Conservation (phyloP, 2,329 filamentous ascomycete species). For the Sclerotiophoma versabilis region DNA sequence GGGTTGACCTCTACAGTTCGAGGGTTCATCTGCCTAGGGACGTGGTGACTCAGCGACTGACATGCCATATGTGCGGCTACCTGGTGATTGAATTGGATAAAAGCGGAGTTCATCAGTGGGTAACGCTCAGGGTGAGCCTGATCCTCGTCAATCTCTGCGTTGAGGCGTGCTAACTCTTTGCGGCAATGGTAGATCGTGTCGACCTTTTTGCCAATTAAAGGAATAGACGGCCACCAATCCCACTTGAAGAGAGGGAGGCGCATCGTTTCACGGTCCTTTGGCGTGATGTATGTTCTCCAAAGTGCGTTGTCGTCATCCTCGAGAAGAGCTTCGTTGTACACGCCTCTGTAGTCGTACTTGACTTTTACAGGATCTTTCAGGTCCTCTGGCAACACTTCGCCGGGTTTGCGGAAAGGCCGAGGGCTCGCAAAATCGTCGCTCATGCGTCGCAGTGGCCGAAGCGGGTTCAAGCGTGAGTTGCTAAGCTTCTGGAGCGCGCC, state of each 20-base stretch:
- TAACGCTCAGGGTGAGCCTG: constrained; percentile 86
- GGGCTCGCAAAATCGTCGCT: constrained; percentile 53
- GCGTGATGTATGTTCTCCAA: constrained; percentile 84
- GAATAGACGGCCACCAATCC: constrained; percentile 80
- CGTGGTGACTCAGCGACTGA: constrained; percentile 86
- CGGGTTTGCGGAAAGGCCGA: constrained; percentile 51
- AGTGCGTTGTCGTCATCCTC: constrained; percentile 55
- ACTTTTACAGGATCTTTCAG: constrained; percentile 33
- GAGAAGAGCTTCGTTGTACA: constrained; percentile 39
- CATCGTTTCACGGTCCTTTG: constrained; percentile 85
- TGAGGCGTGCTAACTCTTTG: constrained; percentile 83
- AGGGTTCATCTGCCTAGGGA: constrained; percentile 92
- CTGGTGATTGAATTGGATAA: constrained; percentile 98
- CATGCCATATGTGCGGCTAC: constrained; percentile 98
- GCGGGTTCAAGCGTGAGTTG: constrained; percentile 27
- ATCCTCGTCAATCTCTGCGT: constrained; percentile 89
- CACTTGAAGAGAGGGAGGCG: constrained; percentile 64
- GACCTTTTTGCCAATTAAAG: constrained; percentile 84
- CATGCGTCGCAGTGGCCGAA: constrained; percentile 36
- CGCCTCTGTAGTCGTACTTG: constrained; percentile 39
- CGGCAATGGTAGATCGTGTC: constrained; percentile 95
- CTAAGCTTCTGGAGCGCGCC: constrained; percentile 32
- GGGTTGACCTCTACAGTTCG: constrained; percentile 93
- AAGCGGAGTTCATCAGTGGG: constrained; percentile 93
- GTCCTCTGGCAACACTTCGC: constrained; percentile 48